Evolutionary conservation across 768 basidiomycete genomes (phyloP), one percentile per base, ranked within the genome.

Genomic region (Naganishia vaughanmartiniae): DNA sequence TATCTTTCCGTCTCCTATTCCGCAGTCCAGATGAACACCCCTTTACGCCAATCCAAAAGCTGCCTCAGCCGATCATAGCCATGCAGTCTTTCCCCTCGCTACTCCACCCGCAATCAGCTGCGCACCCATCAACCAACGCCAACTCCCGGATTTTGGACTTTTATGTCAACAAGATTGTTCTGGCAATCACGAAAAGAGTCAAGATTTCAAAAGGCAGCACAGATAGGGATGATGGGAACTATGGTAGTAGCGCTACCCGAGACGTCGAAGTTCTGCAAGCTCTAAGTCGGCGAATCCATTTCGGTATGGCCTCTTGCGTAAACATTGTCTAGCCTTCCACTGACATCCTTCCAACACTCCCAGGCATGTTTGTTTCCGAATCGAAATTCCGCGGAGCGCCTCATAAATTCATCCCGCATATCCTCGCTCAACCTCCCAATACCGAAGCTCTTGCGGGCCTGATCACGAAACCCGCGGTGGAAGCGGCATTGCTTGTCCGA

Each of bases 351-450:
- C 6, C 14, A 15, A 51, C 4, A 36, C 19, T 68, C 24, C 11
- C 78, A 99, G 95, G 96, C 69, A 98, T 97, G 85, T 99, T 99
- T 80, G 96, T 99, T 6, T 93, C 94, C 5, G 96, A 99, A 82
- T 91, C 91, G 31, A 99, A 99, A 80, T 99, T 99, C 84, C 79
- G 85, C n/a, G 86, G 87, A 34, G 84, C 91, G 72, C 95, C 96
- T 24, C 84, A 89, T 42, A 87, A 88, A 12, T 99, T 97, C 82
- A 86, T 99, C 69, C 93, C 94, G 0, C 93, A 94, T 81, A 99
- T 99, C 76, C 85, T 86, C 45, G 85, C 85, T 2, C 60, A 51
- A 54, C 79, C 79, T 11, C 88, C 89, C 11, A 90, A 98, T 80
- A 87, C 87, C 21, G 82, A 86, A 48, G 90, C 88, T 10, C 85